Evolutionary conservation across 257 asterid species (phyloP), one percentile per base, ranked within the genome.

Genomic region (Anisodus acutangulus): DNA sequence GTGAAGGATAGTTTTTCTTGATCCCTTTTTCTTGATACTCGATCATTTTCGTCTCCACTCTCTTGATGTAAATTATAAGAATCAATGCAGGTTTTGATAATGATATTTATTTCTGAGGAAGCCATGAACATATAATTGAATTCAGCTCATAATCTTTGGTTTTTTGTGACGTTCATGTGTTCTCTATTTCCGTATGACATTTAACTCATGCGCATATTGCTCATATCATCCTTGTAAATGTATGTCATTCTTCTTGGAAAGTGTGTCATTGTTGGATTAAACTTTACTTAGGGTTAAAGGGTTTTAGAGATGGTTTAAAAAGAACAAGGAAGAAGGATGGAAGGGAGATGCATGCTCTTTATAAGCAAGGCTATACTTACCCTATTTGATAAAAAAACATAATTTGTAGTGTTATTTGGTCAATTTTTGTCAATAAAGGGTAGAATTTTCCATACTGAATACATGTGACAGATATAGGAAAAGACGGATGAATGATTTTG

Each of bases 291-390:
- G 60, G 80, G 45, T 19, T 72, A 47, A 72, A 47, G 60, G 58
- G 80, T 72, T 47, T 41, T 72, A 47, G 60, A 72, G 17, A 72
- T 72, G 19, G 60, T 22, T 71, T 19, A 47, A 45, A 45, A 47
- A 11, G 60, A 72, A 47, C 5, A 19, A 72, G 80, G 80, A 19
- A 71, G 79, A 45, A 72, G 80, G 37, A 72, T 1, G 59, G 19
- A n/a, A 72, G 11, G 60, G 41, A 47, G 41, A 72, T 22, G 9
- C 60, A 5, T 47, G 41, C 80, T 72, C 8, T 47, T 72, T 49
- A 72, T 72, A 72, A 72, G 59, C 60, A 72, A 71, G 78, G 78
- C 51, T 69, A 43, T 69, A 43, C 51, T 69, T 45, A 47, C 35
- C 9, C 41, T 47, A 72, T 72, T 7, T 72, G 80, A 72, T 47